phyloP scores from a whole-genome alignment of 179 eudicot genomes.

The Patellifolia procumbens region DNA sequence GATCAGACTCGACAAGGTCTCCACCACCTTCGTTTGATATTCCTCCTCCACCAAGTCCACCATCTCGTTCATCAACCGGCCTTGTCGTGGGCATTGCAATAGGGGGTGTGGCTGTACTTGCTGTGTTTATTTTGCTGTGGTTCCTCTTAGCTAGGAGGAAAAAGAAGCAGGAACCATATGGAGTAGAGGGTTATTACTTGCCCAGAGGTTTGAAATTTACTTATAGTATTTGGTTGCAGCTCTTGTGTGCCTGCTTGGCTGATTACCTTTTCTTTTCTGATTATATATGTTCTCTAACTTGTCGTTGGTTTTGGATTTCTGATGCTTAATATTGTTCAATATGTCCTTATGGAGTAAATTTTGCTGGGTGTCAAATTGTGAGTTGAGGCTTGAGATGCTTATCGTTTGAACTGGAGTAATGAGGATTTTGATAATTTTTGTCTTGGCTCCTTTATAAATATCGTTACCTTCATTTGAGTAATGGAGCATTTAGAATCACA shows the following conservation, averaged over 20 bases:
- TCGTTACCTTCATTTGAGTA: background rate
- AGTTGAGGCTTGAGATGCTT: background rate
- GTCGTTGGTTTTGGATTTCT: background rate
- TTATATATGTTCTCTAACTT: background rate
- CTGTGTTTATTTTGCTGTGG: slow-evolving; percentile 34
- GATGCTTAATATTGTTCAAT: background rate
- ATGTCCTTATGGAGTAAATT: background rate
- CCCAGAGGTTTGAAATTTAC: slow-evolving; percentile 30
- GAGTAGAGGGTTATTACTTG: slow-evolving; percentile 32
- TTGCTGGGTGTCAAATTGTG: slow-evolving; percentile 1
- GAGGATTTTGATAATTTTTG: background rate
- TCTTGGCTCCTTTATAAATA: background rate
- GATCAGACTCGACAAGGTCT: slow-evolving; percentile 11
- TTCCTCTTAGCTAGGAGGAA: slow-evolving; percentile 31
- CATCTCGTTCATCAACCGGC: slow-evolving; percentile 18
- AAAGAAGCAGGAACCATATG: slow-evolving; percentile 30
- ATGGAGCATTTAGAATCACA: background rate
- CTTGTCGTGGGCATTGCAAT: slow-evolving; percentile 33
- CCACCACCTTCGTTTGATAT: slow-evolving; percentile 21
- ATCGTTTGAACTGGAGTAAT: background rate
- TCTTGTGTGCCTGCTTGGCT: background rate
- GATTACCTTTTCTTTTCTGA: background rate
- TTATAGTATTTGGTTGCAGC: slow-evolving; percentile 1
- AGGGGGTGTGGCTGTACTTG: slow-evolving; percentile 37
- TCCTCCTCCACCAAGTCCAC: slow-evolving; percentile 27